Evolutionary conservation across 2,329 filamentous ascomycete genomes (phyloP), one percentile per base, ranked within the genome.

Genomic region (Alternaria metachromatica): DNA sequence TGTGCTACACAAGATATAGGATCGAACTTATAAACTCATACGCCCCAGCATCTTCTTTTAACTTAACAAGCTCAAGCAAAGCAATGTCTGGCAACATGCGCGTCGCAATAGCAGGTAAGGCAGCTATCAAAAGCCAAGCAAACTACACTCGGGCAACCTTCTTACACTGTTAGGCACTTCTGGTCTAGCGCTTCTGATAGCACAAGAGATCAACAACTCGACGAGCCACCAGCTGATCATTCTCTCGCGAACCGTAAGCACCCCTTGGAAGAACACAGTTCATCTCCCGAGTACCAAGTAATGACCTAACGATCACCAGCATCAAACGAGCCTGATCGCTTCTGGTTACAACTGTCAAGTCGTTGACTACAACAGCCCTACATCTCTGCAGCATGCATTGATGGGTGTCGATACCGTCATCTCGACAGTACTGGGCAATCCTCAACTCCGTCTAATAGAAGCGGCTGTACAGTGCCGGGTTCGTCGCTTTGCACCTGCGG

Each of bases 361-460:
- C 44, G 89, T 93, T n/a, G 84, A 93, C 80, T 94, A 93, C 76
- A 79, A 84, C 66, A 82, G 88, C 65, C 78, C 84, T 30, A 82
- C 85, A 2, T 85, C 85, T 45, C 84, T 94, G 25, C 83, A 83
- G 13, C 92, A 89, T 75, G 86, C 87, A 9, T 85, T 94, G n/a
- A 86, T 86, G 61, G 92, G 92, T 10, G 86, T 92, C 45, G 90
- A 94, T 77, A 86, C 92, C 11, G 87, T 93, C 70, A 91, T 94
- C 60, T 94, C 91, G 2, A 94, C 91, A 1, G 87, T 94, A 53
- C 87, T 86, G 2, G 90, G 90, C 5, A 81, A 80, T 18, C 83
- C 89, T 28, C 91, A 94, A 75, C 83, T 93, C 48, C 87, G 88
- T 64, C 85, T 94, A 30, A 93, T 94, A 76, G 88, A 91, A 69